Evolutionary conservation across 2,329 filamentous ascomycete genomes (phyloP), one percentile per base, ranked within the genome.

Genomic region (Claviceps humidiphila): DNA sequence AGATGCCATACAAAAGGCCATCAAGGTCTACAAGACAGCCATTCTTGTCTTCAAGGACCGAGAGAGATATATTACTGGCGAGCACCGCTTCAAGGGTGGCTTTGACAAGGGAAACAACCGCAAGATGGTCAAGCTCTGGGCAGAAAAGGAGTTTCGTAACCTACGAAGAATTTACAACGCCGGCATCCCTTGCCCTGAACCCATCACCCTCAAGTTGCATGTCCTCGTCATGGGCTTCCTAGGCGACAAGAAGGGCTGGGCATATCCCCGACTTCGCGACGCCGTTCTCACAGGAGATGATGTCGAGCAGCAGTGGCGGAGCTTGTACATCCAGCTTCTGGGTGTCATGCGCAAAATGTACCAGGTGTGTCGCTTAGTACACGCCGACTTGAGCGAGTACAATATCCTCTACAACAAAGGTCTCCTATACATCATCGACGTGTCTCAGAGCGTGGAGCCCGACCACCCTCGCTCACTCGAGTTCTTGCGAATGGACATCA

Each of bases 11-110:
- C 88, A 95, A 62, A 81, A 89, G 48, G 93, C 93, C 13, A 89
- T 97, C 74, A 98, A 98, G 72, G 88, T 98, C 49, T 98, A 98
- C 80, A 98, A 98, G 77, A 98, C 93, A 7, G 87, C 87, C 51
- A 98, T 98, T 58, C 74, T 98, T 37, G 89, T 94, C 24, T 98
- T 98, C 81, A 97, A 97, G 72, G 93, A 98, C 70, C 81, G 93
- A 54, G 90, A 96, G 69, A 85, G 89, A 62, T 98, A 98, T 68
- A 93, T 98, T 56, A 86, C 85, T 1, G 93, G 93, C 58, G 93
- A 98, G 70, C 89, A 90, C 70, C 78, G 93, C 24, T 98, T 98
- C 74, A 81, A 88, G 59, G 78, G 82, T 56, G 91, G 91, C 49
- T 93, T 91, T 65, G 93, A 91, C 71, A 97, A 96, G 74, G 86